phyloP scores from a whole-genome alignment of 1,139 yeast genomes.

The Suzukiozyma palmioleophila region DNA sequence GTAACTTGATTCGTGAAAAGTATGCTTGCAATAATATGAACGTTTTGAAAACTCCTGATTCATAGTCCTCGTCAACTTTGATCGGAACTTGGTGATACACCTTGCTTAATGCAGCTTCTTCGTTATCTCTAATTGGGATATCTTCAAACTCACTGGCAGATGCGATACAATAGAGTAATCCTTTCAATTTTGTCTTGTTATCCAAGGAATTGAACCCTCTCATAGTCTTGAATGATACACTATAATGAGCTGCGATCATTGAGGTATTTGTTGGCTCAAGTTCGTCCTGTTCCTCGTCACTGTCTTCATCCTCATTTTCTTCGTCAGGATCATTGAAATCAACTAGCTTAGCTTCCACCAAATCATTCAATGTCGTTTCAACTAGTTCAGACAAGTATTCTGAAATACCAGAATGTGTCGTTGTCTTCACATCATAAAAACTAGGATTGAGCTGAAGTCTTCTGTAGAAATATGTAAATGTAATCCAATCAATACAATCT shows the following conservation, averaged over 20 bases:
- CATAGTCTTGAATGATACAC: slow-evolving; percentile 62
- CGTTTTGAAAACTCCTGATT: slow-evolving; percentile 62
- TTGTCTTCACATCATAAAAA: slow-evolving; percentile 72
- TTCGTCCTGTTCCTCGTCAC: slow-evolving; percentile 37
- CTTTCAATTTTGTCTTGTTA: slow-evolving; percentile 53
- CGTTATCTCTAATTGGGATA: slow-evolving; percentile 60
- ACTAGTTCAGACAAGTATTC: slow-evolving; percentile 80
- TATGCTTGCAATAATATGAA: slow-evolving; percentile 80
- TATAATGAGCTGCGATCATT: slow-evolving; percentile 70
- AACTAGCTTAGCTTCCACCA: slow-evolving; percentile 57
- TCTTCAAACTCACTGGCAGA: slow-evolving; percentile 67
- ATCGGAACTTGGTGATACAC: slow-evolving; percentile 62
- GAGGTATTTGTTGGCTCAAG: slow-evolving; percentile 65
- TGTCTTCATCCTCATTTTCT: slow-evolving; percentile 29
- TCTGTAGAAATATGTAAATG: slow-evolving; percentile 79
- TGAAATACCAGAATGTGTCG: slow-evolving; percentile 65
- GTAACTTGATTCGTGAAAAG: slow-evolving; percentile 53
- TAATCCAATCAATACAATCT: slow-evolving; percentile 87
- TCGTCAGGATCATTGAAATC: slow-evolving; percentile 48
- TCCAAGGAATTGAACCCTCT: slow-evolving; percentile 52
- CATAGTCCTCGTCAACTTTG: slow-evolving; percentile 38
- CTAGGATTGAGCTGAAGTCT: slow-evolving; percentile 81
- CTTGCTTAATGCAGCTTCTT: slow-evolving; percentile 40
- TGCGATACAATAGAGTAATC: slow-evolving; percentile 62
- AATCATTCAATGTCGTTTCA: slow-evolving; percentile 66